Conservation (phyloP, 2,329 filamentous ascomycete species). For the Fonsecaea pedrosoi region DNA sequence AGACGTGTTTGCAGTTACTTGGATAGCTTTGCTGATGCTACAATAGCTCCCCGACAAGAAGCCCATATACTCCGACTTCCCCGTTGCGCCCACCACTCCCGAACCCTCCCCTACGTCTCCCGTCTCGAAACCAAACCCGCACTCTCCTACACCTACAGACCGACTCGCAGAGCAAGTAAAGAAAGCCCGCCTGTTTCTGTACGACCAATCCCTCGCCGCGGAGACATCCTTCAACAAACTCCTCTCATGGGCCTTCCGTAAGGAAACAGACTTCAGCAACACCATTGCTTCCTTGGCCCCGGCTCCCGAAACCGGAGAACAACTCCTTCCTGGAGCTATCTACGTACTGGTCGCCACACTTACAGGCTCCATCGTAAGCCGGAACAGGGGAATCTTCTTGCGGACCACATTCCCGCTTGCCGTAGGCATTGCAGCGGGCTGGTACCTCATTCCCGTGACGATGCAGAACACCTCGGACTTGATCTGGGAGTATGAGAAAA, state of each 20-base stretch:
- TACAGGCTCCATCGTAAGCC: slow-evolving; percentile 88
- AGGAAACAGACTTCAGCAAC: slow-evolving; percentile 87
- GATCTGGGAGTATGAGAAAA: slow-evolving; percentile 91
- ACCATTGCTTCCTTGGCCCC: slow-evolving; percentile 90
- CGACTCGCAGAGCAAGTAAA: slow-evolving; percentile 84
- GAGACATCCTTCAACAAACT: slow-evolving; percentile 84
- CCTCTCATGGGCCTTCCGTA: slow-evolving; percentile 79
- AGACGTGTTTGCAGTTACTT: background rate
- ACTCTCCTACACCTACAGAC: slow-evolving; percentile 80
- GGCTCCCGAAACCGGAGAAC: slow-evolving; percentile 82
- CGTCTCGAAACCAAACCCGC: slow-evolving; percentile 26
- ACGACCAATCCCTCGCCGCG: slow-evolving; percentile 73
- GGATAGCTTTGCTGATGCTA: slow-evolving; percentile 25
- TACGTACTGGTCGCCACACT: slow-evolving; percentile 95
- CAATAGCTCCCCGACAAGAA: slow-evolving; percentile 44
- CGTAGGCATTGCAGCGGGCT: slow-evolving; percentile 81
- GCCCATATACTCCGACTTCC: slow-evolving; percentile 50
- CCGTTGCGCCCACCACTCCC: slow-evolving; percentile 23
- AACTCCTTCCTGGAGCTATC: slow-evolving; percentile 83
- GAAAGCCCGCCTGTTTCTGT: slow-evolving; percentile 77
- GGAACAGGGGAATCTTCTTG: slow-evolving; percentile 85
- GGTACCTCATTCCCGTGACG: slow-evolving; percentile 84
- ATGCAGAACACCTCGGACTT: slow-evolving; percentile 87
- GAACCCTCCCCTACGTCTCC: slow-evolving; percentile 31
- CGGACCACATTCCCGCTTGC: slow-evolving; percentile 77